Conservation (phyloP, 2,329 filamentous ascomycete species). For the Cryphonectria radicalis region DNA sequence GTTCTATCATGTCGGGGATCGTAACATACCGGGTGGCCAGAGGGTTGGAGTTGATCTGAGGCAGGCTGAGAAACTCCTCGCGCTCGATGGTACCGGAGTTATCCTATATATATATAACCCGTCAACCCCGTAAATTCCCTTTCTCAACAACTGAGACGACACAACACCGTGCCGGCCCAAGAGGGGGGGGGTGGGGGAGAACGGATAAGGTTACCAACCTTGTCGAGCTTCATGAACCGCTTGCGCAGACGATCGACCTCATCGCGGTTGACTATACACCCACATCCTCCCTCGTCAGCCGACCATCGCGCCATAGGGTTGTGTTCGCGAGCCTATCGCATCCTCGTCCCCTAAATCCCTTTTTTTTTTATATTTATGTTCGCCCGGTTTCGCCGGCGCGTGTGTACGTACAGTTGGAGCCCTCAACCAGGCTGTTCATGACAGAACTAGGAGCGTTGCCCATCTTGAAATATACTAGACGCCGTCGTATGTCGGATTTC, state of each 20-base stretch:
- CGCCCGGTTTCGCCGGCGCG: background rate
- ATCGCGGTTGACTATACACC: slow-evolving; percentile 83
- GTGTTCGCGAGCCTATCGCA: background rate
- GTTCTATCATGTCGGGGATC: background rate
- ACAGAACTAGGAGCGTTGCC: slow-evolving; percentile 74
- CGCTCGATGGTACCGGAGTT: slow-evolving; percentile 98
- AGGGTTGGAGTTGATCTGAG: slow-evolving; percentile 97
- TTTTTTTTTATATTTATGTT: too few species aligned
- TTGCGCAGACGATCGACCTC: slow-evolving; percentile 96
- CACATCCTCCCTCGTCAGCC: slow-evolving; percentile 7
- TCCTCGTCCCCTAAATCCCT: too few species aligned
- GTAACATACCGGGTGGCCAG: slow-evolving; percentile 80
- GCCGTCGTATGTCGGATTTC: slow-evolving; percentile 3
- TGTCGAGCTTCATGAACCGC: slow-evolving; percentile 99
- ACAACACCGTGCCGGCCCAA: too few species aligned
- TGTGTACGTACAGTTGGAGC: slow-evolving; percentile 78
- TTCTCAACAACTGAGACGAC: slow-evolving; percentile 2
- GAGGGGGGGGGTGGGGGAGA: background rate
- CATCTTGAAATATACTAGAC: slow-evolving; percentile 47
- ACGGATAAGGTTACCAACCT: slow-evolving; percentile 60
- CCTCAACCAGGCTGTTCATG: slow-evolving; percentile 94
- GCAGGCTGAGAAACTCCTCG: slow-evolving; percentile 95
- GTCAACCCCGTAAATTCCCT: slow-evolving; percentile 13
- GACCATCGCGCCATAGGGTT: background rate
- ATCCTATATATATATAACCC: slow-evolving; percentile 63